Base-by-base conservation (phyloP, 106 monocot species). In the Chionographis japonica region DNA sequence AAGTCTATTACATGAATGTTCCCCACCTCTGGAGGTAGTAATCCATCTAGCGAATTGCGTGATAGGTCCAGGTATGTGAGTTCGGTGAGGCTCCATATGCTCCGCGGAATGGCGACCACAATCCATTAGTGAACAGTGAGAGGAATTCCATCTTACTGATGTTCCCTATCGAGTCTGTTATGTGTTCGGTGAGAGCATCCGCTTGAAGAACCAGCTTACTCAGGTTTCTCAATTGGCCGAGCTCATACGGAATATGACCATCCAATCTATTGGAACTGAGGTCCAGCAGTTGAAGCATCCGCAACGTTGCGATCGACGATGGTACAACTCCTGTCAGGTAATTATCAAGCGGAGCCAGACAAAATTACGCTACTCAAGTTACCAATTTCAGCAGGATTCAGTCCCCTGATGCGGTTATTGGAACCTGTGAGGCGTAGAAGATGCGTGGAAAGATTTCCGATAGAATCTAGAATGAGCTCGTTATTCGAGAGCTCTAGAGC, bases 231-330 rank as follows among this genome's bases (percentile, higher is more conserved):
- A 62, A 13, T 40, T 11, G 6, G 13, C 62, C 62, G 40, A 62
- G 41, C 6, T 42, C 70, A 10, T 1, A 10, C 4, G 70, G 70
- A 41, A 70, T 43, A 12, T n/a, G 15, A 11, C 54, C 54, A 11
- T 53, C 15, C 41, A 70, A 59, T 3, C 60, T 60, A 20, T 70
- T 70, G n/a, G 14, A 39, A 17, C 37, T 41, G 17, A 70, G 39
- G 9, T 17, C 3, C 11, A 70, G 39, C 3, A 8, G 16, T 10
- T 2, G 17, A 6, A 70, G 12, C 12, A 17, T 43, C 19, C 18
- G 49, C 8, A 71, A 43, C 11, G 60, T 71, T 4, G 60, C 71
- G 14, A 71, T 40, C 11, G n/a, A 17, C 6, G 38, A 3, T 0
- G 71, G 71, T 60, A 71, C 37, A 12, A 20, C 14, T 14, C 71